These are phyloP conservation scores for Termitomyces sp. DNA, from an alignment of 768 basidiomycete genomes.

Conservation along the genomic window DNA sequence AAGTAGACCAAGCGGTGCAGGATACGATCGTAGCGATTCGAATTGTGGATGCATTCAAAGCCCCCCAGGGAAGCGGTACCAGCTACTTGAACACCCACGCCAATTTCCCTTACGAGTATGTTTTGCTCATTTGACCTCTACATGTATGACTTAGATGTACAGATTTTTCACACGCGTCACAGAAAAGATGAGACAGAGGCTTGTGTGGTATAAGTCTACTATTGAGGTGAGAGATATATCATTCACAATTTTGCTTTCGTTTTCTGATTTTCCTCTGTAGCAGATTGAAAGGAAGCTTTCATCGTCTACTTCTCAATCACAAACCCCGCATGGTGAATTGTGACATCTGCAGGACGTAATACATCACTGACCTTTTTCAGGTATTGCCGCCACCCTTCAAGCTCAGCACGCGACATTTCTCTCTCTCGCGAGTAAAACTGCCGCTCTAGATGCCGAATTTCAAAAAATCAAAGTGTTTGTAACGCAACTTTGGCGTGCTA, in stretches of 20 bases:
- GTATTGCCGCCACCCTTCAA: conserved; percentile 70
- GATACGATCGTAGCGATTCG: conserved; percentile 75
- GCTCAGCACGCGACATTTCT: conserved; percentile 78
- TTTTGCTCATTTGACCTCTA: background rate
- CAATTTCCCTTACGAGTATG: conserved; percentile 77
- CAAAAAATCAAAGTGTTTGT: conserved; percentile 74
- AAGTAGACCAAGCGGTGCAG: conserved; percentile 74
- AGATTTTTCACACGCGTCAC: conserved; percentile 75
- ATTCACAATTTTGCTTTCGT: background rate
- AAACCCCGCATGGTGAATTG: conserved; percentile 69
- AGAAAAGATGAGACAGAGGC: conserved; percentile 63
- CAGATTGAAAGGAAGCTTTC: conserved; percentile 83
- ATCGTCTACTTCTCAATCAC: conserved; percentile 56
- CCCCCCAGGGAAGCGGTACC: conserved; percentile 61
- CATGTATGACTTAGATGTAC: conserved; percentile 4
- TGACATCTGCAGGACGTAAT: background rate
- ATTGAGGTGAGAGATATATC: conserved; percentile 52
- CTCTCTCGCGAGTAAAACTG: conserved; percentile 71
- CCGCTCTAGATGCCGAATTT: conserved; percentile 65
- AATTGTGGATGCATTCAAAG: conserved; percentile 74
- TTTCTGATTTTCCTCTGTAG: conserved; percentile 25
- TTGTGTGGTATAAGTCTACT: conserved; percentile 76
- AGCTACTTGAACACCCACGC: conserved; percentile 74
- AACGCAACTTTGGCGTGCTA: conserved; percentile 72
- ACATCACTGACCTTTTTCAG: conserved; percentile 19